Evolutionary conservation across 768 basidiomycete genomes (phyloP).

Genomic region (Amanita rimosa): DNA sequence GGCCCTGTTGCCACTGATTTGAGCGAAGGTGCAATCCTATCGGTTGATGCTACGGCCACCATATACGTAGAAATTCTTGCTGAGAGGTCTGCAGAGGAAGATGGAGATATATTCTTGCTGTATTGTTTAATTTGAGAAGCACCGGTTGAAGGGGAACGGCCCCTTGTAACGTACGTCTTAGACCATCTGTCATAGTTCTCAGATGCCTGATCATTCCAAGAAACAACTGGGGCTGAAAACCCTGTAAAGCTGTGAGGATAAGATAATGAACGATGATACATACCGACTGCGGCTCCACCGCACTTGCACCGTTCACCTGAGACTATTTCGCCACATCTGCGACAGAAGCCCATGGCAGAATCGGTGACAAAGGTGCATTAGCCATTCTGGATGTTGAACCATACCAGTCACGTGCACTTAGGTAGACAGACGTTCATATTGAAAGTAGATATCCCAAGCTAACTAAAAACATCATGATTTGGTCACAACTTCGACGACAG

Average conservation of each 20-base stretch:
- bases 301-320: conserved; percentile 62
- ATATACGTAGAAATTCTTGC: conserved; percentile 49
- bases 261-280: conserved; percentile 17
- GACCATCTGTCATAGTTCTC: conserved; percentile 63
- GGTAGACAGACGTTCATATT: too few species aligned
- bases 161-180: conserved; percentile 58
- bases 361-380: conserved; percentile 3
- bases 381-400: not conserved
- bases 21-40: conserved; percentile 44
- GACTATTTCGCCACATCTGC: conserved; percentile 79
- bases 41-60: conserved; percentile 30
- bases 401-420: conserved; percentile 5
- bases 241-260: not conserved
- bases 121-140: conserved; percentile 32
- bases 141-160: conserved; percentile 18
- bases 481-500: conserved; percentile 22
- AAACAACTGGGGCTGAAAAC: conserved; percentile 49
- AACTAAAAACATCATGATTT: not conserved
- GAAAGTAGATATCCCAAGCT: too few species aligned
- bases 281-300: conserved; percentile 71
- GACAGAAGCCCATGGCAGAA: conserved; percentile 66
- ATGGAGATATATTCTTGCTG: conserved; percentile 27
- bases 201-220: conserved; percentile 41
- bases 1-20: conserved; percentile 40
- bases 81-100: conserved; percentile 24